Conservation (phyloP, 2,329 filamentous ascomycete species). For the Sporothrix luriei region DNA sequence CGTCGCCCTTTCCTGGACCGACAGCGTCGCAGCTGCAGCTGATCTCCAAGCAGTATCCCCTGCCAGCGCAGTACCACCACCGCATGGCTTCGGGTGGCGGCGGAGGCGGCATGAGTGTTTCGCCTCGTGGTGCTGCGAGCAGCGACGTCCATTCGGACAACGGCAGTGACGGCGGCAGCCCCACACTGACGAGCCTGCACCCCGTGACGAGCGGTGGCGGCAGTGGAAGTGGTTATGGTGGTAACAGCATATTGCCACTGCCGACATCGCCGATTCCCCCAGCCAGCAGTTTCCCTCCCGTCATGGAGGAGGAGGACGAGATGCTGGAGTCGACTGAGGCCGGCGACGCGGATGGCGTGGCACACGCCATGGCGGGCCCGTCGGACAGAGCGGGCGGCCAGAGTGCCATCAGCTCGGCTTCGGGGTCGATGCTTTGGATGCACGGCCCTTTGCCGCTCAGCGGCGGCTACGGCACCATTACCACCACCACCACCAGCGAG, state of each 20-base stretch:
- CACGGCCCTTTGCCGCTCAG: conserved; percentile 34
- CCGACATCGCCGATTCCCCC: conserved; percentile 36
- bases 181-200: conserved; percentile 49
- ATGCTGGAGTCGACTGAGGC: not conserved
- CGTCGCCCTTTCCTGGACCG: conserved; percentile 47
- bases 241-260: conserved; percentile 35
- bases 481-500: too few species aligned
- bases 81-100: conserved; percentile 51
- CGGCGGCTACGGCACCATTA: too few species aligned
- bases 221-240: conserved; percentile 20
- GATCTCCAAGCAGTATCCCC: conserved; percentile 29
- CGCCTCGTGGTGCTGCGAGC: conserved; percentile 46
- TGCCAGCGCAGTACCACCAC: conserved; percentile 33
- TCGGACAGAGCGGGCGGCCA: not conserved
- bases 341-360: not conserved
- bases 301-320: conserved; percentile 47
- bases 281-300: conserved; percentile 44
- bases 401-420: conserved; percentile 37
- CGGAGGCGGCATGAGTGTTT: conserved; percentile 42
- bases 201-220: conserved; percentile 36
- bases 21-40: conserved; percentile 31
- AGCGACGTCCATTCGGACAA: conserved; percentile 48
- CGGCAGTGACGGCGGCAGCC: conserved; percentile 53
- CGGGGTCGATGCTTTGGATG: conserved; percentile 39
- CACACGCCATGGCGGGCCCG: not conserved